Percentiles rank a stretch among this genome's conserved stretches.
These are phyloP conservation scores for Neonectria sp. DNA, from an alignment of 2,329 filamentous ascomycete species.

Conservation along the genomic window DNA sequence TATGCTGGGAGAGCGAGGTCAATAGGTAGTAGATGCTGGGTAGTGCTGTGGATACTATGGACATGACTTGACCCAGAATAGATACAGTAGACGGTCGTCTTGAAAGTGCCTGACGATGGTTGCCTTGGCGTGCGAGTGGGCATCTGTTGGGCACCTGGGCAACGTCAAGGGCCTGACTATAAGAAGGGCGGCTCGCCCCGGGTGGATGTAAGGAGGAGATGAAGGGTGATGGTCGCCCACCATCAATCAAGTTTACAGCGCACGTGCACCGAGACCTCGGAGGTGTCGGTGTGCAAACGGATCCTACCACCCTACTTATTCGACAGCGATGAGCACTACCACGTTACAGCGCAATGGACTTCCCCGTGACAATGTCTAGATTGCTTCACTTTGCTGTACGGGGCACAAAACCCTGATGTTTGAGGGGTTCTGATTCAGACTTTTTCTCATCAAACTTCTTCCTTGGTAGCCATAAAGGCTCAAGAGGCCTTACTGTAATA, in stretches of 20 bases:
- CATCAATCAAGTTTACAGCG: background rate
- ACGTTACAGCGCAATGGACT: background rate
- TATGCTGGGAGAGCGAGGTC: background rate
- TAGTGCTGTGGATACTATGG: constrained; percentile 5
- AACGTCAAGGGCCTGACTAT: constrained; percentile 3
- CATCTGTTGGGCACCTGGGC: constrained; percentile 1
- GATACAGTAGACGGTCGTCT: background rate
- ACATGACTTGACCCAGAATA: constrained; percentile 12
- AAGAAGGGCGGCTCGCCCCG: constrained; percentile 16
- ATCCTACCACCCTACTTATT: no score
- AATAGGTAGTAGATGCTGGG: constrained; percentile 1
- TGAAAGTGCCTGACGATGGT: constrained; percentile 1
- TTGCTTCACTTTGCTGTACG: background rate
- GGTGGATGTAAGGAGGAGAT: background rate
- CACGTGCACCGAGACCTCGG: constrained; percentile 5
- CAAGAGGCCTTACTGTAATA: background rate
- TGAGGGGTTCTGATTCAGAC: background rate
- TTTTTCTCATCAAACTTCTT: background rate
- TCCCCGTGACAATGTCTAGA: background rate
- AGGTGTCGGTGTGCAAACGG: background rate
- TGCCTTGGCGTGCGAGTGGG: constrained; percentile 15
- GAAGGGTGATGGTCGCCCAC: constrained; percentile 7
- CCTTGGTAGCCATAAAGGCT: background rate
- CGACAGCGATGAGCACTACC: background rate
- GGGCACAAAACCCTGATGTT: background rate